Evolutionary conservation across 2,329 filamentous ascomycete species (phyloP).

Genomic region (Microdochium trichocladiopsis): DNA sequence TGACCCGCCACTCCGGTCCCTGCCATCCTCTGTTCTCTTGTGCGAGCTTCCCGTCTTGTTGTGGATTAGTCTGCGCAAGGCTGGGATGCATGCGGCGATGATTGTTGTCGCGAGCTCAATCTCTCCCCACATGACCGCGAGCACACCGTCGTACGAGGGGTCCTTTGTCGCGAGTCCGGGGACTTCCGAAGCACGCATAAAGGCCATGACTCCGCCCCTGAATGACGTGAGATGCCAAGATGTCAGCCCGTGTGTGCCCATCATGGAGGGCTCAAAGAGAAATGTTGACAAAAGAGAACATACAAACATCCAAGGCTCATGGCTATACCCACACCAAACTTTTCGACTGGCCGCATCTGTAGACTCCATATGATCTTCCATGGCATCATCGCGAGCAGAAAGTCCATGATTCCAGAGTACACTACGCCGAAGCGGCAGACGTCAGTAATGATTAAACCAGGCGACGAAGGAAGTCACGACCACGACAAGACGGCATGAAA

Average conservation of each 20-base stretch:
- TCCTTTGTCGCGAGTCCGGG: not conserved
- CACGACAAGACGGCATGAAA: not conserved
- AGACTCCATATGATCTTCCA: constrained; percentile 41
- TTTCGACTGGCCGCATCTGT: constrained; percentile 39
- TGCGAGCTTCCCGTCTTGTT: not conserved
- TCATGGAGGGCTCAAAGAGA: no score
- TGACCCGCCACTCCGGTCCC: no score
- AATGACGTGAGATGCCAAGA: not conserved
- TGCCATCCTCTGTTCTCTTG: no score
- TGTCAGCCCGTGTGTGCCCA: not conserved
- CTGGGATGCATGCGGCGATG: not conserved
- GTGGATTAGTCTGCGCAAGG: not conserved
- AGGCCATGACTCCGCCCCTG: not conserved
- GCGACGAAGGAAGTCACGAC: no score
- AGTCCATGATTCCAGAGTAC: constrained; percentile 48
- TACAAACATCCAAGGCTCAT: constrained; percentile 42
- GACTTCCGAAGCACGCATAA: not conserved
- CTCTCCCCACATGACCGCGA: not conserved
- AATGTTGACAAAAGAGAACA: not conserved
- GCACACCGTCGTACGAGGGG: not conserved
- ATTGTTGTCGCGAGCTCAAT: not conserved
- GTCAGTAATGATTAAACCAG: no score
- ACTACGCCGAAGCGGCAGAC: constrained; percentile 18
- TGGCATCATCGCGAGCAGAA: constrained; percentile 40
- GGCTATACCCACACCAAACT: constrained; percentile 39